These are phyloP conservation scores for Phytophthora sojae DNA, from an alignment of 352 stramenopile genomes.

Conservation along the genomic window DNA sequence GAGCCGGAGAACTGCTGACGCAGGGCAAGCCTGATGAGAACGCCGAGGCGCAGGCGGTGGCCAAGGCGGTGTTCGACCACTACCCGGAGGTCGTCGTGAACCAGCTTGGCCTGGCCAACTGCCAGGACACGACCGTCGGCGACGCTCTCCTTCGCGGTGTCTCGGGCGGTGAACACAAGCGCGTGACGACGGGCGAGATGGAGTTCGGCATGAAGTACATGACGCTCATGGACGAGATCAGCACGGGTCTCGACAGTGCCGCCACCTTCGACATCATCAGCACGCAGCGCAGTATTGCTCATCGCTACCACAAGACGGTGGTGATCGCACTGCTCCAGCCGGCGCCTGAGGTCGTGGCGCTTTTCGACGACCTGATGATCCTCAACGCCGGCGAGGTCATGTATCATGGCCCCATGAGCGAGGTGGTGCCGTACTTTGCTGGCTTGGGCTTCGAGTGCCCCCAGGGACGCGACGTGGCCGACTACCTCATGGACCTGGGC, in stretches of 20 bases:
- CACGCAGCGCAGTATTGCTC: conserved; percentile 32
- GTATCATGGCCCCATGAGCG: conserved; percentile 36
- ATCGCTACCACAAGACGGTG: conserved; percentile 47
- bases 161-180: conserved; percentile 74
- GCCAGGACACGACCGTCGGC: conserved; percentile 71
- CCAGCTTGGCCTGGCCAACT: conserved; percentile 60
- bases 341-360: conserved; percentile 55
- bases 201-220: conserved; percentile 75
- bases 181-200: conserved; percentile 68
- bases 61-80: conserved; percentile 44
- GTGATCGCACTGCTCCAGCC: conserved; percentile 84
- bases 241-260: conserved; percentile 89
- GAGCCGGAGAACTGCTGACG: conserved; percentile 39
- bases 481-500: conserved; percentile 73
- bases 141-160: conserved; percentile 65
- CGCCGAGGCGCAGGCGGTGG: conserved; percentile 36
- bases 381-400: conserved; percentile 49
- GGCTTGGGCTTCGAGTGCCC: conserved; percentile 33
- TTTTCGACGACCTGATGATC: conserved; percentile 60
- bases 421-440: conserved; percentile 39
- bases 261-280: conserved; percentile 47
- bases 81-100: conserved; percentile 61
- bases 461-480: conserved; percentile 30
- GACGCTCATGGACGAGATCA: conserved; percentile 92
- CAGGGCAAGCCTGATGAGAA: conserved; percentile 55